Evolutionary conservation across 768 basidiomycete species (phyloP), one percentile per base, ranked within the genome.

Genomic region (Scleroderma bovista): DNA sequence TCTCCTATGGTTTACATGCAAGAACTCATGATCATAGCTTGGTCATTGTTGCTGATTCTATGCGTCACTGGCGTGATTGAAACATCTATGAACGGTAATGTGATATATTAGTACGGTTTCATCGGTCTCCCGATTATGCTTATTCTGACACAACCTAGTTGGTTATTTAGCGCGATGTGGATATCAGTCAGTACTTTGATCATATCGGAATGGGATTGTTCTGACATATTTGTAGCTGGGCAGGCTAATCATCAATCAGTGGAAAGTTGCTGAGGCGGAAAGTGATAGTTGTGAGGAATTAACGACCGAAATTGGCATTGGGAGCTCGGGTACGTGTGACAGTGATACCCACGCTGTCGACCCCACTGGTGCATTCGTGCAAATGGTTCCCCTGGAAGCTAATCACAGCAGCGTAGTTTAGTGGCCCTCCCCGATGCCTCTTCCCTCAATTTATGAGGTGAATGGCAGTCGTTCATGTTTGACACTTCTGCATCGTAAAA

Each of bases 21-120:
- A 10, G 24, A n/a, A 1, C 40, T 44, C 55, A 15, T 54, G 5
- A 31, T 15, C 19, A 23, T 26, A 62, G 61, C 29, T 17, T 23
- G 58, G 11, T 46, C 57, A 50, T 13, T 60, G 2, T 58, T 64
- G 19, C 11, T 60, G 47, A 55, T 53, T 1, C 62, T 64, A 23
- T 54, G 51, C 39, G 38, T 45, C 11, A 36, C 51, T n/a, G 24
- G 23, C 4, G 50, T 58, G 11, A 57, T 60, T 42, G 26, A 48
- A 23, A 49, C 49, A 15, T 36, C 34, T n/a, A 54, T 55, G 51
- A 48, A 49, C 7, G 54, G 56, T 20, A 64, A 64, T 22, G 37
- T 64, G 2, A 46, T 50, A 1, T 63, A 56, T 44, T 58, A 57
- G 62, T 60, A 34, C 20, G 61, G 50, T 6, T 24, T 12, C 40